Conservation (phyloP, 768 basidiomycete genomes). For the Coprinopsis cinerea region DNA sequence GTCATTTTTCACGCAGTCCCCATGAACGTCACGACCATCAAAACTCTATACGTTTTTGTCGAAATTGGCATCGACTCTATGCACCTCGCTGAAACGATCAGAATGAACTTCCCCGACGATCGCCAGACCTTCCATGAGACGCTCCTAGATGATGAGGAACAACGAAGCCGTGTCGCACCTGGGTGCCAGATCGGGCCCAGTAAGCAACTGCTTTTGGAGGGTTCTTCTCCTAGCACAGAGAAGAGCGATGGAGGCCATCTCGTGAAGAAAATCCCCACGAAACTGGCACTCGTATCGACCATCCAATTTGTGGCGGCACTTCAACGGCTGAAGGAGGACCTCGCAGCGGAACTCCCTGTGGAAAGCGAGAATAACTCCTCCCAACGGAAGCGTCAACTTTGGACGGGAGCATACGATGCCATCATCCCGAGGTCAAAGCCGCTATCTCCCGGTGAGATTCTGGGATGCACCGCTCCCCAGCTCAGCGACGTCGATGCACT, state of each 20-base stretch:
- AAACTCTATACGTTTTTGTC: conserved; percentile 96
- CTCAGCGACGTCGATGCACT: conserved; percentile 78
- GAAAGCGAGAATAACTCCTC: neutral
- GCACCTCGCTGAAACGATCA: conserved; percentile 80
- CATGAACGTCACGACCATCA: conserved; percentile 88
- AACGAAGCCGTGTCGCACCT: conserved; percentile 34
- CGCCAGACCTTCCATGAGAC: conserved; percentile 58
- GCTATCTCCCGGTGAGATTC: conserved; percentile 91
- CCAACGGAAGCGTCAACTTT: conserved; percentile 21
- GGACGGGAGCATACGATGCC: conserved; percentile 65
- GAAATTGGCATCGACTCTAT: conserved; percentile 89
- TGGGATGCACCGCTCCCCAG: conserved; percentile 93
- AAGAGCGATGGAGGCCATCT: conserved; percentile 1
- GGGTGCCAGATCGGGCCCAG: conserved; percentile 44
- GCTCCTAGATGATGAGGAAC: conserved; percentile 53
- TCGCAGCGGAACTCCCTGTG: conserved; percentile 35
- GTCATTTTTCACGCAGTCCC: conserved; percentile 60
- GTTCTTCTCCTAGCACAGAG: conserved; percentile 14
- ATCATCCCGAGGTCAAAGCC: conserved; percentile 85
- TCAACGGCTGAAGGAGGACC: conserved; percentile 78
- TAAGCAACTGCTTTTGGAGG: conserved; percentile 61
- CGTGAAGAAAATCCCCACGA: conserved; percentile 36
- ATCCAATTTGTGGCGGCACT: conserved; percentile 96
- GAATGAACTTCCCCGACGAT: conserved; percentile 83
- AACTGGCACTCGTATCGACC: conserved; percentile 89